These are phyloP conservation scores for Cubamyces sp. DNA, from an alignment of 768 basidiomycete species.

Conservation along the genomic window DNA sequence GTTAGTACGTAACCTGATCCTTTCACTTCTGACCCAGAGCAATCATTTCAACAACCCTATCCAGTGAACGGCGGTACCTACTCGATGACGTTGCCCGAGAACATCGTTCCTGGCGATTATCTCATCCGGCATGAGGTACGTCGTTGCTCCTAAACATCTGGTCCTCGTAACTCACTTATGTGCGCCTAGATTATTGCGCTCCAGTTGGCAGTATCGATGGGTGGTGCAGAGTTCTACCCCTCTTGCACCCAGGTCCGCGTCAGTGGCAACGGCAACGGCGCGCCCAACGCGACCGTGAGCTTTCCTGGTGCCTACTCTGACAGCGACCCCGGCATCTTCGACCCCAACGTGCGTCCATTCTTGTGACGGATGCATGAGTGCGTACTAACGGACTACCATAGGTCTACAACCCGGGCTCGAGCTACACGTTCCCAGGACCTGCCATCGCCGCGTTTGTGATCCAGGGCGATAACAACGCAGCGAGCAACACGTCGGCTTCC, in stretches of 20 bases:
- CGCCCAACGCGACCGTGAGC: constrained; percentile 53
- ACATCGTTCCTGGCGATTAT: constrained; percentile 69
- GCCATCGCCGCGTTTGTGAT: constrained; percentile 24
- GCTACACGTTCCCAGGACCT: constrained; percentile 32
- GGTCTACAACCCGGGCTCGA: constrained; percentile 28
- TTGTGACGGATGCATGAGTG: not conserved
- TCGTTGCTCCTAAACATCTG: not conserved
- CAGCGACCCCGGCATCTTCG: constrained; percentile 71
- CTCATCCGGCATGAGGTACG: constrained; percentile 67
- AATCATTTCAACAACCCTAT: not conserved
- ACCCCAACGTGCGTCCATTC: constrained; percentile 34
- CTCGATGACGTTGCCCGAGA: constrained; percentile 40
- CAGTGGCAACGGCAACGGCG: constrained; percentile 55
- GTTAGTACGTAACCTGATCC: constrained; percentile 28
- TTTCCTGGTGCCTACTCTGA: constrained; percentile 78
- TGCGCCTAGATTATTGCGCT: constrained; percentile 35
- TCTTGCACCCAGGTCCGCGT: constrained; percentile 62
- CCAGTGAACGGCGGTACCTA: constrained; percentile 32
- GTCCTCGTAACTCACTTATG: not conserved
- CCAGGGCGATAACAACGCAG: constrained; percentile 4
- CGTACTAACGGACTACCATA: not conserved
- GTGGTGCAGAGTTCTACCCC: constrained; percentile 78
- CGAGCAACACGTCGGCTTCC: not conserved
- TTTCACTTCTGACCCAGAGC: not conserved
- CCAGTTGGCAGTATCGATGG: constrained; percentile 33